Evolutionary conservation across 805 yeast species (phyloP), one percentile per base, ranked within the genome.

Genomic region (Candida ortonii): DNA sequence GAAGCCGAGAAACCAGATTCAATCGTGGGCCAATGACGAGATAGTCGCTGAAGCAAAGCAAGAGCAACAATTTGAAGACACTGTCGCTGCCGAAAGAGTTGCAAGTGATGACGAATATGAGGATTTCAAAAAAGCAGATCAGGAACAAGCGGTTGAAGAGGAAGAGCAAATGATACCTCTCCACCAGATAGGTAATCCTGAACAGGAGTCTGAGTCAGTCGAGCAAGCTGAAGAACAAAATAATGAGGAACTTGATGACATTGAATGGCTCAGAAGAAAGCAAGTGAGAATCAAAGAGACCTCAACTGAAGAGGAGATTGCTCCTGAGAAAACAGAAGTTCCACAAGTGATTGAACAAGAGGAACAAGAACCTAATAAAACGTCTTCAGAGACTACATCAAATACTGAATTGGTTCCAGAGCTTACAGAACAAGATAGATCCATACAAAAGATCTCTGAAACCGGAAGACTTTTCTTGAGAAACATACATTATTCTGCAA

Each of bases 391-490:
- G n/a, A n/a, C n/a, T n/a, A n/a, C n/a, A n/a, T n/a, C n/a, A n/a
- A n/a, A n/a, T n/a, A n/a, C n/a, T 15, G 31, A 33, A 15, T 10
- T 13, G 16, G 42, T 55, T 41, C 46, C 51, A n/a, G 44, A 54
- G 33, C 41, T 47, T 4, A 49, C 69, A 2, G 64, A 64, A 10
- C 78, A 76, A 44, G 80, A 74, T 35, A 54, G 59, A 16, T 64
- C 65, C 3, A 68, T 70, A 10, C 62, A 64, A 18, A 73, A 76
- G 39, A 80, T 87, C 27, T 58, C 64, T 14, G 61, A 69, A 36
- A 83, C 96, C 0, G 90, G 94, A 6, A 76, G 98, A 44, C 65
- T 93, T 29, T 93, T 93, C 59, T 60, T 93, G 30, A 78, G 98
- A 65, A 93, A 93, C 53, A 82, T 93, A 29, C 68, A 79, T 4